Conservation (phyloP, 75 land plant genomes). For the Larix kaempferi region DNA sequence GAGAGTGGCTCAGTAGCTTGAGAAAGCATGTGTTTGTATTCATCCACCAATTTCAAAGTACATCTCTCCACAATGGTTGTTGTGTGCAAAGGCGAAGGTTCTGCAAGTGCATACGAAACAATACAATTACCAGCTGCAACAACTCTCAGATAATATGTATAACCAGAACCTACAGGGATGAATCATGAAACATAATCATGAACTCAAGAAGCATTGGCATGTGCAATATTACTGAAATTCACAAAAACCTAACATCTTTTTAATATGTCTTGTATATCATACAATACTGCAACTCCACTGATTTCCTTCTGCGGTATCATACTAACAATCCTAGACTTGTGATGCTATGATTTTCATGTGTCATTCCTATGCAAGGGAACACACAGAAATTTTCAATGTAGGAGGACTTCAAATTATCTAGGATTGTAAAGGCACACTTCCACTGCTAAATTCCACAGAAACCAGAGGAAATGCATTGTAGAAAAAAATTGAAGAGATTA, state of each 20-base stretch:
- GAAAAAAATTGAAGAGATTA: no score
- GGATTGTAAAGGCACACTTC: not conserved
- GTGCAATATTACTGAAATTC: no score
- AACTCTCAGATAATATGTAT: no score
- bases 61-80: conserved; percentile 96
- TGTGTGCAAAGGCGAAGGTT: conserved; percentile 96
- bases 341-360: not conserved
- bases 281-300: not conserved
- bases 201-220: no score
- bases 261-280: not conserved
- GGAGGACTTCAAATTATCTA: not conserved
- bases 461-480: no score
- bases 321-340: not conserved
- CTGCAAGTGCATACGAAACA: conserved; percentile 38
- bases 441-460: no score
- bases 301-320: not conserved
- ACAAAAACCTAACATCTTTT: not conserved
- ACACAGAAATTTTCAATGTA: not conserved
- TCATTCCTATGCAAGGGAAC: not conserved
- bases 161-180: no score
- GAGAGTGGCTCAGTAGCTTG: conserved; percentile 97
- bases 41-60: conserved; percentile 95
- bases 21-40: conserved; percentile 83
- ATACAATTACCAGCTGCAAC: not conserved
- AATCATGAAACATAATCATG: no score